Percentiles rank a stretch among this genome's conserved stretches.
These are phyloP conservation scores for Hortaea sp. DNA, from an alignment of 2,329 filamentous ascomycete genomes.

Conservation along the genomic window DNA sequence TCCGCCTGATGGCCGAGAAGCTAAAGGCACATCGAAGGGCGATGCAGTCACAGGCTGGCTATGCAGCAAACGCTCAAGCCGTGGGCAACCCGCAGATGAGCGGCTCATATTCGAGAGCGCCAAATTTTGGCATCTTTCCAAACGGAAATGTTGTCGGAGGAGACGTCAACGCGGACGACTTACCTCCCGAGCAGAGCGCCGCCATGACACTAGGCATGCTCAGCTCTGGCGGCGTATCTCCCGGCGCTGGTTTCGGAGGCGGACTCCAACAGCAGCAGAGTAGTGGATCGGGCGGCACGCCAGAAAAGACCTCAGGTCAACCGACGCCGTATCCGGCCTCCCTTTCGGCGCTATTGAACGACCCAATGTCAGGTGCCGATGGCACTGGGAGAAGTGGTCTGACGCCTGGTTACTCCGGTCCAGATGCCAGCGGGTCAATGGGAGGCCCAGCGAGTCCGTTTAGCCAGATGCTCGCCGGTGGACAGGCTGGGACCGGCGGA, in stretches of 20 bases:
- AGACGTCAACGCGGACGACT: slow-evolving; percentile 43
- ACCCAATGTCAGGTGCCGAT: slow-evolving; percentile 14
- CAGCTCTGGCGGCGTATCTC: slow-evolving; percentile 51
- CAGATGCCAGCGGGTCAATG: slow-evolving; percentile 22
- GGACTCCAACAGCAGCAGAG: slow-evolving; percentile 5
- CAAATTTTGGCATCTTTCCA: slow-evolving; percentile 21
- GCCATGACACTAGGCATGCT: slow-evolving; percentile 63
- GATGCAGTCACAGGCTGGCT: slow-evolving; percentile 4
- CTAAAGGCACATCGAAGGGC: slow-evolving; percentile 44
- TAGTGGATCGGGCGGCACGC: background rate
- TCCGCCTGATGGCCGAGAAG: slow-evolving; percentile 79
- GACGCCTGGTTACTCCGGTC: slow-evolving; percentile 26
- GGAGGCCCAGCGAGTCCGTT: slow-evolving; percentile 22
- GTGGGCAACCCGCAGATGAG: background rate
- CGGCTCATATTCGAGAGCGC: background rate
- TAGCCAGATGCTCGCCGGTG: slow-evolving; percentile 21
- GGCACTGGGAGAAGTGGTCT: slow-evolving; percentile 17
- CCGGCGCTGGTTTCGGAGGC: slow-evolving; percentile 22
- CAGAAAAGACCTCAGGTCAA: slow-evolving; percentile 4
- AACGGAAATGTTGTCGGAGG: slow-evolving; percentile 15
- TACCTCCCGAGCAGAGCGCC: slow-evolving; percentile 51
- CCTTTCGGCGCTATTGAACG: slow-evolving; percentile 26
- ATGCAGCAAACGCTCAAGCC: background rate
- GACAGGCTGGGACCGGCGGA: slow-evolving; percentile 19
- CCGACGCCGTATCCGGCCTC: slow-evolving; percentile 18